phyloP scores from a whole-genome alignment of 1,284 basidiomycete genomes.

The Irpex rosettiformis region DNA sequence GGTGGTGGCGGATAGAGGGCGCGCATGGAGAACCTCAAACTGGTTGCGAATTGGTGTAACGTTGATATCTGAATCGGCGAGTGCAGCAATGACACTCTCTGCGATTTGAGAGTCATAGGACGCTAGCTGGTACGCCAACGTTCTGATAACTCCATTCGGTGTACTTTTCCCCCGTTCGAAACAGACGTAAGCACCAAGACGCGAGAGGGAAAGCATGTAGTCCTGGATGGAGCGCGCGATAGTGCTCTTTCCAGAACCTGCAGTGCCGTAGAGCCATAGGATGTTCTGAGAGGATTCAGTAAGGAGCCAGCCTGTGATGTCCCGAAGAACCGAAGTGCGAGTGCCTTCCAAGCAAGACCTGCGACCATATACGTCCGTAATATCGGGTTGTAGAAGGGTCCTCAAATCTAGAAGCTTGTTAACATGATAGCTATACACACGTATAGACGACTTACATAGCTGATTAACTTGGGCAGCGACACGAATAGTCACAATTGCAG shows the following conservation, averaged over 20 bases:
- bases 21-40: neutral
- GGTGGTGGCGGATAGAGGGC: neutral
- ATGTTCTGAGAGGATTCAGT: slow-evolving; percentile 7
- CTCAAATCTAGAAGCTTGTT: neutral
- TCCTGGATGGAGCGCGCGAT: slow-evolving; percentile 18
- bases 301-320: slow-evolving; percentile 18
- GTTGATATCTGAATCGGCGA: neutral
- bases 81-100: slow-evolving; percentile 1
- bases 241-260: slow-evolving; percentile 22
- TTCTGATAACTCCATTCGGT: slow-evolving; percentile 26
- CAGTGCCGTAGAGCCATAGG: slow-evolving; percentile 20
- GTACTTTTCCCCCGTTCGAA: slow-evolving; percentile 2
- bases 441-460: neutral
- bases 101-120: neutral
- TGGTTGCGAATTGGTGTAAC: neutral
- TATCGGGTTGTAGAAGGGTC: neutral
- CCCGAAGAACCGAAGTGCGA: slow-evolving; percentile 1
- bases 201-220: neutral
- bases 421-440: neutral
- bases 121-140: slow-evolving; percentile 22
- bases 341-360: slow-evolving; percentile 3
- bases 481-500: neutral
- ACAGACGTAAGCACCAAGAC: slow-evolving; percentile 4
- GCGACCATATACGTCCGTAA: slow-evolving; percentile 1
- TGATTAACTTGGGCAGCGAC: neutral